A percentile compares a stretch with the other conserved stretches of the same genome.
Conservation (phyloP, 106 monocot genomes). For the Triglochin maritima region DNA sequence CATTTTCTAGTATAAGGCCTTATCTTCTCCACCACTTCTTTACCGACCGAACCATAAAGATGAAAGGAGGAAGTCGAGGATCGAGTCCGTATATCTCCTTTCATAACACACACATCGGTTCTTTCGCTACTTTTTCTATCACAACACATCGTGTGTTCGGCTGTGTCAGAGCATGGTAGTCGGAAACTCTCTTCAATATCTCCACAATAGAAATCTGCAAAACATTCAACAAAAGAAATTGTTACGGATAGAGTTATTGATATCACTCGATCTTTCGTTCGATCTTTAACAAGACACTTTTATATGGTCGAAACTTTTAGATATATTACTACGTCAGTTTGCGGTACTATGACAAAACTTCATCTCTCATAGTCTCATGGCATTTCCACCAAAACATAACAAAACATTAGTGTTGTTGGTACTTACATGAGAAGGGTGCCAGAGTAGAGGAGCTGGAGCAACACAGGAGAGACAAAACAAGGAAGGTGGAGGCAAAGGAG, state of each 20-base stretch:
- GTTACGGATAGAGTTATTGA: too few relatives aligned
- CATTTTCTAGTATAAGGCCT: conserved; percentile 46
- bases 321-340: too few relatives aligned
- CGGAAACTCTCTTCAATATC: background rate
- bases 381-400: too few relatives aligned
- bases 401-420: background rate
- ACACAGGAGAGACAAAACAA: conserved; percentile 13
- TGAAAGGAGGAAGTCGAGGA: conserved; percentile 15
- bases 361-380: too few relatives aligned
- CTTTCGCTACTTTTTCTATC: conserved; percentile 35
- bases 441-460: conserved; percentile 2
- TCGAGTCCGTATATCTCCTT: conserved; percentile 27
- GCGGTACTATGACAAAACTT: too few relatives aligned
- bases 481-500: conserved; percentile 1
- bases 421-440: background rate
- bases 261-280: too few relatives aligned
- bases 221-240: background rate
- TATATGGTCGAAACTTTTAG: too few relatives aligned
- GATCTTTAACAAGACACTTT: too few relatives aligned
- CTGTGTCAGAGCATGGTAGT: background rate
- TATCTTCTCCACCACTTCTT: conserved; percentile 1
- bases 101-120: conserved; percentile 51
- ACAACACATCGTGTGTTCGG: conserved; percentile 26
- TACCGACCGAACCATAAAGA: conserved; percentile 3
- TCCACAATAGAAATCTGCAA: background rate